A percentile compares a stretch with the other conserved stretches of the same genome.
Conservation (phyloP, 768 basidiomycete genomes). For the Agrocybe pediades region DNA sequence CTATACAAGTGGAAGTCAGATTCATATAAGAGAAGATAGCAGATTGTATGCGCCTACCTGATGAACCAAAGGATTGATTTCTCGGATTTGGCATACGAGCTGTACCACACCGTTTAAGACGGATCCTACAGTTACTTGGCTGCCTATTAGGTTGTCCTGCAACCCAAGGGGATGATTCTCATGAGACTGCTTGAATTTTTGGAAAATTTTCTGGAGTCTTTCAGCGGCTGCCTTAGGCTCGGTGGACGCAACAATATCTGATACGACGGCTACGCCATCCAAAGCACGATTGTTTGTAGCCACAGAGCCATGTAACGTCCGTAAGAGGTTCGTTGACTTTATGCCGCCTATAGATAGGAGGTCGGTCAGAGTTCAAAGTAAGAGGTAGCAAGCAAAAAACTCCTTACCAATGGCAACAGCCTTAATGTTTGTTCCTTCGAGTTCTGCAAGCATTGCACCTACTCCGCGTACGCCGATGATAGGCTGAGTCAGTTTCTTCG, state of each 20-base stretch:
- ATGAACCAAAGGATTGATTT: slow-evolving; percentile 73
- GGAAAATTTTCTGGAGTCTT: slow-evolving; percentile 43
- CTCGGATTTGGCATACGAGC: slow-evolving; percentile 54
- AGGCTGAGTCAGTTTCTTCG: slow-evolving; percentile 70
- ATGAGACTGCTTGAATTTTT: slow-evolving; percentile 38
- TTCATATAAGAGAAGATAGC: not conserved
- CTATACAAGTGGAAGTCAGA: slow-evolving; percentile 37
- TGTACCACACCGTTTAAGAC: slow-evolving; percentile 46
- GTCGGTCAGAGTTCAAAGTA: not conserved
- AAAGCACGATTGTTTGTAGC: slow-evolving; percentile 58
- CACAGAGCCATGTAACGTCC: slow-evolving; percentile 72
- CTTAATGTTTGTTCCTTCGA: slow-evolving; percentile 65
- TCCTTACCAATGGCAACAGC: slow-evolving; percentile 84
- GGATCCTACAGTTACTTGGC: slow-evolving; percentile 12
- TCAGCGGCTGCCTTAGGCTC: slow-evolving; percentile 56
- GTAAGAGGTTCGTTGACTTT: slow-evolving; percentile 74
- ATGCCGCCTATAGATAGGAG: slow-evolving; percentile 70
- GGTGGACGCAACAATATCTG: slow-evolving; percentile 74
- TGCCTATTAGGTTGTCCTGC: not conserved
- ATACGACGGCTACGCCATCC: slow-evolving; percentile 88
- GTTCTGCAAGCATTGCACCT: slow-evolving; percentile 60
- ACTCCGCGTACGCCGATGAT: slow-evolving; percentile 75
- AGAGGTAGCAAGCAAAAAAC: too few species aligned
- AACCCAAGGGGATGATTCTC: slow-evolving; percentile 7
- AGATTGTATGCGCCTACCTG: slow-evolving; percentile 48